These are phyloP conservation scores for Trametes elegans DNA, from an alignment of 768 basidiomycete genomes.

Conservation along the genomic window DNA sequence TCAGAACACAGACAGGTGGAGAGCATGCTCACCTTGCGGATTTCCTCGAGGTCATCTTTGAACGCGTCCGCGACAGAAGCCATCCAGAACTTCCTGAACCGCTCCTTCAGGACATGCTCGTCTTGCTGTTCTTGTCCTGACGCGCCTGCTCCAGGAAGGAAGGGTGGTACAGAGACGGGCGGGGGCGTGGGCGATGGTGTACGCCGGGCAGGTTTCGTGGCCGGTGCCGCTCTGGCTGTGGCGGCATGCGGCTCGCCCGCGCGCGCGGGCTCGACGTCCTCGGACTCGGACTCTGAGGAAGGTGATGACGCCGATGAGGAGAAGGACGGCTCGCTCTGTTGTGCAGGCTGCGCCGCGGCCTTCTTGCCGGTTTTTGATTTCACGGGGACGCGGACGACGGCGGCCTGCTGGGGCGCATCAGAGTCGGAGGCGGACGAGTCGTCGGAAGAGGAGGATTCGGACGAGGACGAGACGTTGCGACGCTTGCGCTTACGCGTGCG, in stretches of 20 bases:
- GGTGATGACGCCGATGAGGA: slow-evolving; percentile 20
- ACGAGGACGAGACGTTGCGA: slow-evolving; percentile 31
- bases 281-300: slow-evolving; percentile 22
- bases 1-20: background rate
- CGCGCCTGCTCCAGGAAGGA: slow-evolving; percentile 41
- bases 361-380: slow-evolving; percentile 1
- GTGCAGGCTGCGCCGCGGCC: slow-evolving; percentile 2
- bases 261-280: slow-evolving; percentile 7
- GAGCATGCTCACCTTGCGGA: slow-evolving; percentile 61
- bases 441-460: slow-evolving; percentile 27
- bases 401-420: slow-evolving; percentile 10
- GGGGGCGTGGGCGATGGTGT: slow-evolving; percentile 35
- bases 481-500: slow-evolving; percentile 36
- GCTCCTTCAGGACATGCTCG: slow-evolving; percentile 58
- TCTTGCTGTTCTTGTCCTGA: slow-evolving; percentile 34
- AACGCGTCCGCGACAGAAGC: slow-evolving; percentile 77
- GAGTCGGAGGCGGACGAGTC: slow-evolving; percentile 24
- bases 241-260: background rate
- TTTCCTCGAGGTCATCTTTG: slow-evolving; percentile 77
- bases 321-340: slow-evolving; percentile 5
- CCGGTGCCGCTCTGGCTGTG: background rate
- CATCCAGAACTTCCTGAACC: slow-evolving; percentile 88
- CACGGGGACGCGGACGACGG: slow-evolving; percentile 12
- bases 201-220: slow-evolving; percentile 12
- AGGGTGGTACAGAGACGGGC: slow-evolving; percentile 48